These are phyloP conservation scores for Paecilomyces variotii DNA, from an alignment of 2,329 filamentous ascomycete species.

Conservation along the genomic window DNA sequence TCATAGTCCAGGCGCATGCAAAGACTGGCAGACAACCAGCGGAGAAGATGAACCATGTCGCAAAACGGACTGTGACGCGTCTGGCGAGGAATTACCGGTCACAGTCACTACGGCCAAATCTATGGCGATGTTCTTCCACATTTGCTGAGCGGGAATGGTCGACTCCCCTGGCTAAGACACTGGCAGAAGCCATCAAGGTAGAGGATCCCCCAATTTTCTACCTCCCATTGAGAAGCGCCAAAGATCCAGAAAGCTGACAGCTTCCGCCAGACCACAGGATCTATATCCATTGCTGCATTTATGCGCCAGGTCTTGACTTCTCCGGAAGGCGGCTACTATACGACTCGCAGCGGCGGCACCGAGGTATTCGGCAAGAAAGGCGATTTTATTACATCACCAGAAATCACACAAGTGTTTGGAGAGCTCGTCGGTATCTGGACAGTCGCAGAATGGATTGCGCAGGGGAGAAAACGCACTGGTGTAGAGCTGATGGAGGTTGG, in stretches of 20 bases:
- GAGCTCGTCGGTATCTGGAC: slow-evolving; percentile 93
- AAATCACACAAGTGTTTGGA: slow-evolving; percentile 95
- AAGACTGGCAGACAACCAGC: not conserved
- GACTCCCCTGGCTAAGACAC: slow-evolving; percentile 79
- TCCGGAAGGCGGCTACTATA: slow-evolving; percentile 89
- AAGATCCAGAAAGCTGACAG: not conserved
- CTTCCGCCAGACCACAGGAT: slow-evolving; percentile 66
- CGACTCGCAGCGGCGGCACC: slow-evolving; percentile 58
- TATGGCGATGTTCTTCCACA: slow-evolving; percentile 25
- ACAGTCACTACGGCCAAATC: not conserved
- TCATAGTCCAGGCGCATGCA: not conserved
- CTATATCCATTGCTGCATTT: slow-evolving; percentile 83
- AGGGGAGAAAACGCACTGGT: slow-evolving; percentile 64
- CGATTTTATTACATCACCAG: slow-evolving; percentile 93
- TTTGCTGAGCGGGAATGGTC: slow-evolving; percentile 63
- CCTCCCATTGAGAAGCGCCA: not conserved
- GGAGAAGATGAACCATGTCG: slow-evolving; percentile 1
- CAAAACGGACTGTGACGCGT: not conserved
- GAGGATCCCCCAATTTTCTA: not conserved
- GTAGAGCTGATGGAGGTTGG: slow-evolving; percentile 91
- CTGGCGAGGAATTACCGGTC: not conserved
- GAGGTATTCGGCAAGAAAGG: slow-evolving; percentile 91
- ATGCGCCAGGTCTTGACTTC: slow-evolving; percentile 98
- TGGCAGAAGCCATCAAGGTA: slow-evolving; percentile 82
- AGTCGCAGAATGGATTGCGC: slow-evolving; percentile 91